Evolutionary conservation across 108 stramenopile genomes (phyloP).

Genomic region (Nitzschia palea): DNA sequence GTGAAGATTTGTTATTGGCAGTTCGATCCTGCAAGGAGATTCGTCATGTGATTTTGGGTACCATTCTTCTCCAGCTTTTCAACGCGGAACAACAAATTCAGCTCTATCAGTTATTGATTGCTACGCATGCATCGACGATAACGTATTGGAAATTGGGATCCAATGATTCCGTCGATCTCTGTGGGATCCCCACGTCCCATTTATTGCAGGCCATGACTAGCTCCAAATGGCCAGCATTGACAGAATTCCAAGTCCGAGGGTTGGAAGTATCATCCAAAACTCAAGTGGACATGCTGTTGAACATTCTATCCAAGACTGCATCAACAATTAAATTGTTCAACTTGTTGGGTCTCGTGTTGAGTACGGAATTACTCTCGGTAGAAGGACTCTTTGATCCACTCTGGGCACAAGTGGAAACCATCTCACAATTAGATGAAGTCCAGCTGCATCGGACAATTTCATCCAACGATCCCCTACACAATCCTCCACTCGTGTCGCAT

Average conservation of each 20-base stretch:
- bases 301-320: not conserved
- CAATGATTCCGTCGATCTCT: not conserved
- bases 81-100: not conserved
- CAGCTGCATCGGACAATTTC: not conserved
- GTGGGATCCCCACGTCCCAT: not conserved
- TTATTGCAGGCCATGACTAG: not conserved
- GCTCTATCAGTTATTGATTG: not conserved
- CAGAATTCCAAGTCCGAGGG: constrained; percentile 9
- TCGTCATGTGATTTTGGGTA: constrained; percentile 3
- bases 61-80: not conserved
- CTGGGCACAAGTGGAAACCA: not conserved
- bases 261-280: not conserved
- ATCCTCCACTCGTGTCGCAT: not conserved
- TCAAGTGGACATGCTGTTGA: not conserved
- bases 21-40: not conserved
- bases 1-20: not conserved
- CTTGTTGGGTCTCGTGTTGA: constrained; percentile 4
- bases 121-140: constrained; percentile 7
- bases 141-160: constrained; percentile 24
- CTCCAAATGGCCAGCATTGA: not conserved
- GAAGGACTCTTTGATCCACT: not conserved
- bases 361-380: not conserved
- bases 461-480: not conserved
- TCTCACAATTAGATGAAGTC: constrained; percentile 1
- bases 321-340: constrained; percentile 6